Percentiles rank a stretch among this genome's conserved stretches.
phyloP scores from a whole-genome alignment of 179 eudicot species.

The Vitellaria paradoxa region DNA sequence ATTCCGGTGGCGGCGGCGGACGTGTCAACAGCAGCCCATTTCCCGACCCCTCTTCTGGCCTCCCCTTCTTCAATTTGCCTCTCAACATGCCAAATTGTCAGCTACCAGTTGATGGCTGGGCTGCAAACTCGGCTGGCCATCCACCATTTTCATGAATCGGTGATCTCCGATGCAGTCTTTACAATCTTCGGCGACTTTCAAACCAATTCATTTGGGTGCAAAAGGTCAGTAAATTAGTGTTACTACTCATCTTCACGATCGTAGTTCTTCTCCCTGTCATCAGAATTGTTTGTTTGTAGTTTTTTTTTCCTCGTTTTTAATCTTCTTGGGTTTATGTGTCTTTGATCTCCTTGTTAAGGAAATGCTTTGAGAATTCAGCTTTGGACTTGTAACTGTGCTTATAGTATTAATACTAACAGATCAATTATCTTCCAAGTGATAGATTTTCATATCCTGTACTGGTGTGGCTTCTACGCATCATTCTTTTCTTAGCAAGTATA shows the following conservation, averaged over 20 bases:
- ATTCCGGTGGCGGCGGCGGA: conserved; percentile 16
- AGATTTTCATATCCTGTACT: no score
- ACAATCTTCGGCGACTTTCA: no score
- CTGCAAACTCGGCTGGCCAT: conserved; percentile 17
- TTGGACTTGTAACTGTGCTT: background rate
- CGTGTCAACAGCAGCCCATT: conserved; percentile 19
- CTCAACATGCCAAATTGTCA: conserved; percentile 15
- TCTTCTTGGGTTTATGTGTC: background rate
- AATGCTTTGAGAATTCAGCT: conserved; percentile 5
- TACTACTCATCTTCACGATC: background rate
- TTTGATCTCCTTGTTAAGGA: background rate
- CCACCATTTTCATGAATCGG: conserved; percentile 17
- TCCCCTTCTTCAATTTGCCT: conserved; percentile 22
- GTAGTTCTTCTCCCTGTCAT: background rate
- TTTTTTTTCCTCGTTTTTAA: background rate
- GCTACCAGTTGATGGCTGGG: conserved; percentile 26
- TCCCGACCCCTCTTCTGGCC: conserved; percentile 25
- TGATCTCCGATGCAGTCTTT: background rate
- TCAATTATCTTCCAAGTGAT: no score
- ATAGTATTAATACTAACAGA: background rate
- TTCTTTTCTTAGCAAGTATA: no score
- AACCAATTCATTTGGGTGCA: no score
- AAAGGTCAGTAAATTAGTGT: conserved; percentile 8
- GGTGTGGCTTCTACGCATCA: no score
- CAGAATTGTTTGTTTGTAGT: background rate